Conservation (phyloP, 176 grass and related monocot genomes). For the Rhynchospora breviuscula region DNA sequence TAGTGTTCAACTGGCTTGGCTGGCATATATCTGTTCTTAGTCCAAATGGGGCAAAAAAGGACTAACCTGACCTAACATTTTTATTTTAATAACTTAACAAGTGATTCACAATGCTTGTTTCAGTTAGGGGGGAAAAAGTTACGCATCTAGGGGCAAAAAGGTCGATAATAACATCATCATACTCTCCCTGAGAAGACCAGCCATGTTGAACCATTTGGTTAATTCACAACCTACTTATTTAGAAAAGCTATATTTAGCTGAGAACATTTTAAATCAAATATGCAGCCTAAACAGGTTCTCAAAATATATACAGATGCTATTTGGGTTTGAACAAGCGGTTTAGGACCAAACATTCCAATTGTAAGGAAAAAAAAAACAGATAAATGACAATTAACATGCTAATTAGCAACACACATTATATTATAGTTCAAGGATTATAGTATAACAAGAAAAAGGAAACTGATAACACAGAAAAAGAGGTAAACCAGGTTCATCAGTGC, state of each 20-base stretch:
- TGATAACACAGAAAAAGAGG: background rate
- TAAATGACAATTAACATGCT: background rate
- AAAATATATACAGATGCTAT: background rate
- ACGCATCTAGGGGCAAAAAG: background rate
- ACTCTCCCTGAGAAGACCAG: background rate
- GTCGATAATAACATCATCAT: background rate
- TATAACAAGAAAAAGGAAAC: background rate
- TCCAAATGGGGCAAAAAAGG: background rate
- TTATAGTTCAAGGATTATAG: too few species aligned
- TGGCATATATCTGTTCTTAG: background rate
- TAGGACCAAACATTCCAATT: background rate
- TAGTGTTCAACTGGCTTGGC: background rate
- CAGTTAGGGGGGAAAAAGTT: background rate
- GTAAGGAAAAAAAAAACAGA: background rate
- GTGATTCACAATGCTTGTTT: background rate
- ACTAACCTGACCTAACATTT: background rate
- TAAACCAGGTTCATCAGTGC: slow-evolving; percentile 73
- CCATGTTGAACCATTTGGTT: background rate
- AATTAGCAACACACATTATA: background rate
- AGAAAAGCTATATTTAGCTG: background rate
- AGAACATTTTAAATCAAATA: background rate
- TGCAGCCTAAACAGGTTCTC: background rate
- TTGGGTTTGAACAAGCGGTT: background rate
- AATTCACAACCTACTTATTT: background rate
- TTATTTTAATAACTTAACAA: background rate